phyloP scores from a whole-genome alignment of 179 eudicot species.

The Actinidia arguta region DNA sequence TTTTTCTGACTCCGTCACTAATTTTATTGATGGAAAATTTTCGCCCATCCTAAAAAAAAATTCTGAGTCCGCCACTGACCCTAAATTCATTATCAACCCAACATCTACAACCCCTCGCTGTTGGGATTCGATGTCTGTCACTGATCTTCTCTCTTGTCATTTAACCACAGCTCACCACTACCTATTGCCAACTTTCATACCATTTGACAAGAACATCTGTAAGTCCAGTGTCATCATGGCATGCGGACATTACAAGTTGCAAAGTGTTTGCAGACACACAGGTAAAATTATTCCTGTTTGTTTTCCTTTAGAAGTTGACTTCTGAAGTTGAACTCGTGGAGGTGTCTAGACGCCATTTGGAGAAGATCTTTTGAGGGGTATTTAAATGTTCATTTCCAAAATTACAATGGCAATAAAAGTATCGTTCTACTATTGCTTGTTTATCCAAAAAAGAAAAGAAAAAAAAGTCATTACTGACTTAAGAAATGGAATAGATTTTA shows the following conservation, averaged over 20 bases:
- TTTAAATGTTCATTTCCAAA: constrained; percentile 9
- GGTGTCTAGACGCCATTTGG: neutral
- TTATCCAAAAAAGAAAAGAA: too few species aligned
- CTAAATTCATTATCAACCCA: too few species aligned
- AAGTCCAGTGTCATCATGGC: constrained; percentile 94
- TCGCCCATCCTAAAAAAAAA: too few species aligned
- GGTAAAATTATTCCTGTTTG: constrained; percentile 44
- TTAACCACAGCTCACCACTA: too few species aligned
- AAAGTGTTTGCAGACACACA: constrained; percentile 95
- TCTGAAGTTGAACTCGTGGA: neutral
- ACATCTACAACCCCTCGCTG: too few species aligned
- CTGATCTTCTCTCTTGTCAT: too few species aligned
- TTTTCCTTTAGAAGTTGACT: neutral
- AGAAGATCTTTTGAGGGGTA: neutral
- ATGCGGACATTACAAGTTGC: constrained; percentile 93
- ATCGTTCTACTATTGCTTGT: neutral
- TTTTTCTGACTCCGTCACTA: too few species aligned
- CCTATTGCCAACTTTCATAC: too few species aligned
- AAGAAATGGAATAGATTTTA: neutral
- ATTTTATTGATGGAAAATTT: too few species aligned
- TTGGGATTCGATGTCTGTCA: too few species aligned
- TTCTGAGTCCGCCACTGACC: too few species aligned
- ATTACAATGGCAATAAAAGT: neutral
- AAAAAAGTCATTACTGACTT: too few species aligned
- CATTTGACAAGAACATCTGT: constrained; percentile 17